Percentiles rank a stretch among this genome's conserved stretches.
phyloP scores from a whole-genome alignment of 306 rosid species.

The Malus asiatica region DNA sequence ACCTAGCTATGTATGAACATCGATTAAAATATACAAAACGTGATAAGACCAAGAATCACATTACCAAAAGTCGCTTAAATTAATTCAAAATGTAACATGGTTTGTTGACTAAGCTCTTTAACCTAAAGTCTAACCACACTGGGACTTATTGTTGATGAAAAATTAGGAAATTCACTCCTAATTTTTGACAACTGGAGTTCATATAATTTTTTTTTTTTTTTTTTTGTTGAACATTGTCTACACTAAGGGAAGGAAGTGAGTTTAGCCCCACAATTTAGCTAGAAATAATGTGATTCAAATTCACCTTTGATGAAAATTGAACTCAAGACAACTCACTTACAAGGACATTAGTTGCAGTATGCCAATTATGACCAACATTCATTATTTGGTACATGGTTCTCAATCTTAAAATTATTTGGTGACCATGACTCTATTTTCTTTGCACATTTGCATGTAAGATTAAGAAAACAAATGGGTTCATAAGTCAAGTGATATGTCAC shows the following conservation, averaged over 20 bases:
- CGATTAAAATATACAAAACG: background rate
- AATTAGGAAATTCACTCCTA: background rate
- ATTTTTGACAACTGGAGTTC: background rate
- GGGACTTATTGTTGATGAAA: background rate
- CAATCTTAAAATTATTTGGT: background rate
- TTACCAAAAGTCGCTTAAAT: background rate
- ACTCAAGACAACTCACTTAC: too few species aligned
- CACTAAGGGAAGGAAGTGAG: rapidly evolving
- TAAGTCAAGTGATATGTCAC: too few species aligned
- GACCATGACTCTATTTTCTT: background rate
- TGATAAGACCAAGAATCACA: background rate
- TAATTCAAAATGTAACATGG: background rate
- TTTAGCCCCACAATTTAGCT: too few species aligned
- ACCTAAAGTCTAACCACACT: background rate
- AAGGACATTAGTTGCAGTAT: background rate
- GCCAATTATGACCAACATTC: constrained; percentile 2
- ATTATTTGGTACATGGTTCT: background rate
- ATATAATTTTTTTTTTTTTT: too few species aligned
- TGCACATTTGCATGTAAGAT: background rate
- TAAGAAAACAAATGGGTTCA: background rate
- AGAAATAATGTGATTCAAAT: too few species aligned
- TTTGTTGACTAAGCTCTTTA: background rate
- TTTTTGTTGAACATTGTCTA: too few species aligned
- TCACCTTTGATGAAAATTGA: too few species aligned
- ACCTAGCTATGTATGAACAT: background rate